Percentiles rank a stretch among this genome's conserved stretches.
These are phyloP conservation scores for Globisporangium takayamanum DNA, from an alignment of 352 stramenopile genomes.

Conservation along the genomic window DNA sequence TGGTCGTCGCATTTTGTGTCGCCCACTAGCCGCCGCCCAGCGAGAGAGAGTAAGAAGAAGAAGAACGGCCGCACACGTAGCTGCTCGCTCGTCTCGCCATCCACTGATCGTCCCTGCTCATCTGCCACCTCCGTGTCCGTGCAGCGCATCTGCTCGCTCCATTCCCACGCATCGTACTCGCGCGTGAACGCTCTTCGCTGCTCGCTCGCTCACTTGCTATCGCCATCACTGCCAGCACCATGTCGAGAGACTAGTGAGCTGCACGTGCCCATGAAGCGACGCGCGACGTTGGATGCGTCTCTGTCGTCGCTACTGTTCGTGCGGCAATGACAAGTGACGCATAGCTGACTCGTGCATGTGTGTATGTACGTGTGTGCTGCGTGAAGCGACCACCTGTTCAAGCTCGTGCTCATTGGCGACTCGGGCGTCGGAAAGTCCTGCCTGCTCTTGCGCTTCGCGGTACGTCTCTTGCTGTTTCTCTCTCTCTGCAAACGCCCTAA, in stretches of 20 bases:
- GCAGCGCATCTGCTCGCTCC: too few relatives aligned
- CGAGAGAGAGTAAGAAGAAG: too few relatives aligned
- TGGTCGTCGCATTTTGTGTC: too few relatives aligned
- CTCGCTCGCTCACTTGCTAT: neutral
- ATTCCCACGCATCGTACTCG: too few relatives aligned
- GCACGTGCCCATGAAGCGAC: slow-evolving; percentile 3
- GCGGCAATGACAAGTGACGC: neutral
- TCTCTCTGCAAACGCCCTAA: too few relatives aligned
- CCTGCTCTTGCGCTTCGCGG: slow-evolving; percentile 95
- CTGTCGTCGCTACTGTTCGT: slow-evolving; percentile 8
- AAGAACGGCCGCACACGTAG: too few relatives aligned
- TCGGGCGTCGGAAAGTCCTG: slow-evolving; percentile 98
- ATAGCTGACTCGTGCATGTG: neutral
- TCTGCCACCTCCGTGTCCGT: too few relatives aligned
- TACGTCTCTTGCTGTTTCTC: slow-evolving; percentile 20
- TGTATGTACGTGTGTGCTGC: neutral
- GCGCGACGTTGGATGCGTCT: slow-evolving; percentile 8
- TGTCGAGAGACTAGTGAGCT: slow-evolving; percentile 78
- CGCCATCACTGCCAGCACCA: slow-evolving; percentile 17
- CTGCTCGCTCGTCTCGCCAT: too few relatives aligned
- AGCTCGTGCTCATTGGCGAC: slow-evolving; percentile 98
- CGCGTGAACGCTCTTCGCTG: neutral
- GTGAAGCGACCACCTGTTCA: slow-evolving; percentile 93
- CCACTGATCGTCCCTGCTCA: too few relatives aligned
- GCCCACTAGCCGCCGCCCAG: too few relatives aligned